Percentiles rank a stretch among this genome's conserved stretches.
Evolutionary conservation across 208 protist species (phyloP).

Genomic region (Borovskyia barvae): DNA sequence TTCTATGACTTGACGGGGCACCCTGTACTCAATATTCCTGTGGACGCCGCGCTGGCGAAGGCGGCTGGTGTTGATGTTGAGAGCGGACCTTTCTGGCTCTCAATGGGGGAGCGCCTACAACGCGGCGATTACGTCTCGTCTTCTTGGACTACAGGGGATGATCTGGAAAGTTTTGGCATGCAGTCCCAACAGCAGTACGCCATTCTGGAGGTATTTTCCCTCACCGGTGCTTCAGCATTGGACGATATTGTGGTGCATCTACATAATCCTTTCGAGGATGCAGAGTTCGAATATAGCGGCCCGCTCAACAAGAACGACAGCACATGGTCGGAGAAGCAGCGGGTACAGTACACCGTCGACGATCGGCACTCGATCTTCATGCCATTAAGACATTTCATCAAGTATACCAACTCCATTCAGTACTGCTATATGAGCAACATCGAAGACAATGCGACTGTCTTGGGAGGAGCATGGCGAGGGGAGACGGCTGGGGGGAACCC

Average conservation of each 20-base stretch:
- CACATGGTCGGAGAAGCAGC: slow-evolving; percentile 47
- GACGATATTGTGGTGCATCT: slow-evolving; percentile 60
- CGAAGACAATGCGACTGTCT: slow-evolving; percentile 30
- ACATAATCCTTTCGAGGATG: slow-evolving; percentile 71
- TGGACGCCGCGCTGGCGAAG: slow-evolving; percentile 59
- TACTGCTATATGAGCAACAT: slow-evolving; percentile 52
- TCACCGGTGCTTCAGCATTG: slow-evolving; percentile 42
- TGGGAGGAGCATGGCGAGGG: slow-evolving; percentile 45
- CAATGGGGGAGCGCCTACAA: slow-evolving; percentile 36
- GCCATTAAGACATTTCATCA: slow-evolving; percentile 52
- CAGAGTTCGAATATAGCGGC: slow-evolving; percentile 51
- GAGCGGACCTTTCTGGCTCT: slow-evolving; percentile 48
- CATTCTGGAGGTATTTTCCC: slow-evolving; percentile 56
- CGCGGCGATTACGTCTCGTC: slow-evolving; percentile 59
- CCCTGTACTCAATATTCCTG: slow-evolving; percentile 71
- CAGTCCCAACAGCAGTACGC: slow-evolving; percentile 69
- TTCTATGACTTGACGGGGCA: slow-evolving; percentile 79
- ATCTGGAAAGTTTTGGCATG: slow-evolving; percentile 47
- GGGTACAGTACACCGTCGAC: slow-evolving; percentile 36
- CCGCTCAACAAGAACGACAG: slow-evolving; percentile 53
- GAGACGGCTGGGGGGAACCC: slow-evolving; percentile 63
- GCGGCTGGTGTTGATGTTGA: slow-evolving; percentile 44
- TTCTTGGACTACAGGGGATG: slow-evolving; percentile 29
- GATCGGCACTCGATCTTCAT: slow-evolving; percentile 61
- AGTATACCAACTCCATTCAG: slow-evolving; percentile 49